Evolutionary conservation across 768 basidiomycete genomes (phyloP), one percentile per base, ranked within the genome.

Genomic region (Panellus pusillus): DNA sequence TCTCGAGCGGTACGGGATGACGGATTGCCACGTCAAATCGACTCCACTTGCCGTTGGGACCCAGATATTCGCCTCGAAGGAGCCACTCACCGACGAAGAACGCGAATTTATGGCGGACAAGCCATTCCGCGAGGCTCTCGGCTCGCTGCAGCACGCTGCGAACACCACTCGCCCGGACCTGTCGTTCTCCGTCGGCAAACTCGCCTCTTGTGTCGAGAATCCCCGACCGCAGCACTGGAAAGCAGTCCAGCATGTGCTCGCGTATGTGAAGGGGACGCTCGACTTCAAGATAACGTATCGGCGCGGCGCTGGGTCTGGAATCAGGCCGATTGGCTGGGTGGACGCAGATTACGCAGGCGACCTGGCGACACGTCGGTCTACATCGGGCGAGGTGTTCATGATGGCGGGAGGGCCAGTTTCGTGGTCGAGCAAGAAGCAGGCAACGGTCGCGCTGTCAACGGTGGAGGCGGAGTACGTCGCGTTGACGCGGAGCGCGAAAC

Each of bases 201-300:
- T 70, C 0, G 56, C 66, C 0, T 56, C 61, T 0, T 68, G 63
- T 51, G 45, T 55, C 18, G 38, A 40, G 2, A 65, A 68, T 42
- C 70, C 70, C 6, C 65, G 67, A 0, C 41, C 54, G 0, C 55
- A 46, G 0, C 75, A 77, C 54, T 75, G 72, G 73, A 60, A 66
- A 1, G 72, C 73, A 0, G 61, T 72, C n/a, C 63, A 70, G 28
- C 71, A 71, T 44, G 29, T 75, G 27, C 57, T 73, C 12, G 52
- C 61, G 0, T 74, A 75, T 51, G 42, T 76, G 27, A 70, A 70
- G 38, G 68, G 70, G 7, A 70, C 72, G 0, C 37, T 59, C 1
- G 52, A 65, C 47, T 62, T 58, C n/a, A n/a, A n/a, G n/a, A n/a
- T n/a, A n/a, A n/a, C n/a, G n/a, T n/a, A n/a, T n/a, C n/a, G n/a